Base-by-base conservation (phyloP, 441 rosid species). In the Jatropha podagrica region DNA sequence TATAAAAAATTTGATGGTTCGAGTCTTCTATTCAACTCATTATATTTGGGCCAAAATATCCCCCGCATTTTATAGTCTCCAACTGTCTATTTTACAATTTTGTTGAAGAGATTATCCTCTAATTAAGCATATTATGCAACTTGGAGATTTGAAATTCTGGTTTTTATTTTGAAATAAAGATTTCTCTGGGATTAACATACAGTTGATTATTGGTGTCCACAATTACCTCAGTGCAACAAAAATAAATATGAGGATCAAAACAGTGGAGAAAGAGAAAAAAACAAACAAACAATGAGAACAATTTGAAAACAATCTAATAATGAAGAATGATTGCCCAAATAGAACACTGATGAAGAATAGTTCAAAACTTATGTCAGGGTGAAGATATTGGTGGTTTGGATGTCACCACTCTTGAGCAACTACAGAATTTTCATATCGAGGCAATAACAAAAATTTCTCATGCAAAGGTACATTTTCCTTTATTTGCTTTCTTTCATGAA, bases 371-470 rank as follows among this genome's bases (percentile, higher is more conserved):
- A 15, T 74, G 64, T 80, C 83, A 90, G 94, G 89, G 92, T 41
- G 94, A 88, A 77, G 86, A 85, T 79, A 75, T 90, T 72, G 66
- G 76, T 61, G 83, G 80, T 74, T 77, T 88, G 81, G 88, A 85
- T 69, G 78, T 75, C 7, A 72, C 55, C 10, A 76, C 83, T 46
- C 91, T 90, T 26, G 94, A 88, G 72, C 89, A 87, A 77, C 82
- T 88, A 72, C 89, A 88, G 81, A 85, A 88, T 81, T 82, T 88
- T 83, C 94, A 87, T 68, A 88, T 88, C 62, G 94, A 88, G 76
- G 92, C 88, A 54, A 85, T 85, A 78, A 83, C 94, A 9, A 88
- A 87, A 79, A 86, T 88, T 74, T 87, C 89, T 80, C 87, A 79
- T 44, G 88, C 86, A 41, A 90, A 88, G 92, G 90, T 90, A 77